Base-by-base conservation (phyloP, 2,329 filamentous ascomycete genomes). In the Aspergillus neotritici region DNA sequence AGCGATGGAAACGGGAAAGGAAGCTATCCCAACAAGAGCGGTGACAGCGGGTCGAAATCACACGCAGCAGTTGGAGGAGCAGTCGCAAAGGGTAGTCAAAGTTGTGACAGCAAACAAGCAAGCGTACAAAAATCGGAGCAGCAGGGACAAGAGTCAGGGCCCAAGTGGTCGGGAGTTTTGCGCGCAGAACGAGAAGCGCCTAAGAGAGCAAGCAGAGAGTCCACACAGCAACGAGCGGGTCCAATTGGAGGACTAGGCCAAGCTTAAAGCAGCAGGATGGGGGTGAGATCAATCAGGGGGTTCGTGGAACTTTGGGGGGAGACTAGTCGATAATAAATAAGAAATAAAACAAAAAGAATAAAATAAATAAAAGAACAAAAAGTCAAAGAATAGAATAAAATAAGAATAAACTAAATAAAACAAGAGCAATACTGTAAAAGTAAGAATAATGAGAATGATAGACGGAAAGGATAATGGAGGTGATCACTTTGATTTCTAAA, bases 91-190 rank as follows among this genome's bases (percentile, higher is more conserved):
- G 21, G 9, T 25, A 25, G 21, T 4, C 9, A 25, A 8, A 8
- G 21, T 25, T 3, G 21, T 25, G 9, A 8, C 21, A 25, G 21
- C 21, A 25, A 25, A 25, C 21, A 41, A 55, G 51, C 41, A 50
- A 45, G 45, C 53, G 46, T 50, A 57, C 54, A 57, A 55, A 49
- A 55, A 57, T 58, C 53, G 55, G 48, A 50, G 48, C 50, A 53
- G 51, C 39, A 57, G 50, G 50, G 48, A 53, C 52, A 49, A 55
- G 46, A 54, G 50, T 52, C 52, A 43, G 54, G 55, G 55, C 55
- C 55, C 52, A 58, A 51, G 39, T 52, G 37, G 50, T 52, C 54
- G 51, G 55, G 50, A 56, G 51, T 48, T 52, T 53, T 48, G 50
- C 52, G 50, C 52, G 51, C 51, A 49, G 40, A 51, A 47, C 46